Conservation (phyloP, 805 yeast genomes). For the Candida pseudoglaebosa region DNA sequence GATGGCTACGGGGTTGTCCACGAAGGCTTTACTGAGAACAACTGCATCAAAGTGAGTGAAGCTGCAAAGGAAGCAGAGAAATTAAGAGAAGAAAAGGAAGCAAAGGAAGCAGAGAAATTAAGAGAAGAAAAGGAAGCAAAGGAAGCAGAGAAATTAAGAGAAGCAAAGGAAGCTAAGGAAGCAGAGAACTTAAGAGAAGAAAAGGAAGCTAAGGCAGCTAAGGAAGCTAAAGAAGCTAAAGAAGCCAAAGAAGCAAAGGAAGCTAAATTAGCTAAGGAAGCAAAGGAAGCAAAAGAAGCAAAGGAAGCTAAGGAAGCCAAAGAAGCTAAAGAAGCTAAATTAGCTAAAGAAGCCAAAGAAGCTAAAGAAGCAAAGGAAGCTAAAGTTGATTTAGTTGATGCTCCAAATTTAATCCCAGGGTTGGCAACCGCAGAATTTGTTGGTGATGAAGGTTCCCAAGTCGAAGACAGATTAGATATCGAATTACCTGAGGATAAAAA, state of each 20-base stretch:
- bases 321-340: neutral
- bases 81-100: slow-evolving; percentile 10
- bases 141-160: neutral
- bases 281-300: slow-evolving; percentile 11
- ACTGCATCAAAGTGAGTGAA: slow-evolving; percentile 26
- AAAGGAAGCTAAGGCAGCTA: slow-evolving; percentile 11
- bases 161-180: neutral
- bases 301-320: neutral
- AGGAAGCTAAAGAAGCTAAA: slow-evolving; percentile 11
- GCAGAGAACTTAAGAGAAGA: slow-evolving; percentile 11
- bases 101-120: neutral
- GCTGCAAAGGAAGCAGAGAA: slow-evolving; percentile 16
- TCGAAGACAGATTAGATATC: slow-evolving; percentile 1
- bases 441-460: slow-evolving; percentile 2
- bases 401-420: neutral
- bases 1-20: slow-evolving; percentile 19
- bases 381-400: neutral
- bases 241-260: slow-evolving; percentile 11
- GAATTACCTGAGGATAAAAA: slow-evolving; percentile 2
- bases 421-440: no score
- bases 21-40: slow-evolving; percentile 36
- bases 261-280: slow-evolving; percentile 21
- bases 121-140: neutral
- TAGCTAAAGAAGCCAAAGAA: slow-evolving; percentile 1
- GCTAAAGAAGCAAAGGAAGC: neutral